These are phyloP conservation scores for Rubus parviflorus DNA, from an alignment of 306 rosid species.

Conservation along the genomic window DNA sequence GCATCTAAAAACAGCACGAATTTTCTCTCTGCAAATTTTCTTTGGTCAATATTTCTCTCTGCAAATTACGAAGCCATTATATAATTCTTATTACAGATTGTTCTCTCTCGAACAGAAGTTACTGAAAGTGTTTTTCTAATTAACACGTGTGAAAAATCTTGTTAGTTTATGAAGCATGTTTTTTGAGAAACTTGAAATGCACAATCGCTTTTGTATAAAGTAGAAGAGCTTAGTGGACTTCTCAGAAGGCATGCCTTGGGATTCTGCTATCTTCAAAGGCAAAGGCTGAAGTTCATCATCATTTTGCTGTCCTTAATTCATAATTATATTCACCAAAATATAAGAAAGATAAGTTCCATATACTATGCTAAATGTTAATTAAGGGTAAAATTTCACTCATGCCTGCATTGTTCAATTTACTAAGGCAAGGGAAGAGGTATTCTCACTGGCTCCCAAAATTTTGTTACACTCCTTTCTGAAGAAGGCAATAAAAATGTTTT, in stretches of 20 bases:
- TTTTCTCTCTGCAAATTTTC: background rate
- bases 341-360: background rate
- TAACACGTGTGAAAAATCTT: background rate
- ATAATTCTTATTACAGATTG: background rate
- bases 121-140: background rate
- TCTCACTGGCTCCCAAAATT: no score
- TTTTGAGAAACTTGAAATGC: background rate
- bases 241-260: constrained; percentile 27
- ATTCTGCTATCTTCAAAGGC: constrained; percentile 31
- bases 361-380: background rate
- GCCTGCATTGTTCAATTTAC: no score
- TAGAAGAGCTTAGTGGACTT: constrained; percentile 13
- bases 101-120: background rate
- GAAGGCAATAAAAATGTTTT: no score
- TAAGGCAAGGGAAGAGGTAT: no score
- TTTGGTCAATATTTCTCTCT: no score
- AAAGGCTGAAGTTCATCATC: constrained; percentile 29
- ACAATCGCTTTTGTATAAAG: constrained; percentile 24
- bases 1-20: background rate
- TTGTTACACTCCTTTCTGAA: no score
- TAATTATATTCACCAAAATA: background rate
- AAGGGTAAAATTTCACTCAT: no score
- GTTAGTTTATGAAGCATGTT: background rate
- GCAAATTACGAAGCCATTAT: background rate
- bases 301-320: constrained; percentile 17